These are phyloP conservation scores for Cercis canadensis DNA, from an alignment of 306 rosid genomes.

Conservation along the genomic window DNA sequence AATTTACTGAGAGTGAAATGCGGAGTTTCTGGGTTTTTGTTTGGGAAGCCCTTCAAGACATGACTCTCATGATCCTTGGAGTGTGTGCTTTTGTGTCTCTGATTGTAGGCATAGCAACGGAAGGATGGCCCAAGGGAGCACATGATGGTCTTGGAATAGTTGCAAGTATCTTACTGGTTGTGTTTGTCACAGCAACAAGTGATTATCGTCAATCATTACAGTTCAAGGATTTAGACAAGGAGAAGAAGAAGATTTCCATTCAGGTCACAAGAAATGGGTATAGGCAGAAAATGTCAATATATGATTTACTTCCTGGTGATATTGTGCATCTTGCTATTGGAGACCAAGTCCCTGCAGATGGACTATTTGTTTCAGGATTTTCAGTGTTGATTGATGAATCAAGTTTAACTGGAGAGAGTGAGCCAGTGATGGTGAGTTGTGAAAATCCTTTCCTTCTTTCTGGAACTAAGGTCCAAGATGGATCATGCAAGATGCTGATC, in stretches of 20 bases:
- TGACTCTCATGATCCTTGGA: conserved; percentile 96
- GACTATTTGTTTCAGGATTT: conserved; percentile 85
- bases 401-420: conserved; percentile 97
- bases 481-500: conserved; percentile 89
- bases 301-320: conserved; percentile 94
- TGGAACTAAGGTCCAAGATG: conserved; percentile 95
- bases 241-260: conserved; percentile 85
- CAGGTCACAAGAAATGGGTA: conserved; percentile 90
- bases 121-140: conserved; percentile 95
- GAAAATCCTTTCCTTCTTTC: conserved; percentile 91
- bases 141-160: conserved; percentile 98
- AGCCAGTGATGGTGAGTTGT: conserved; percentile 72
- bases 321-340: conserved; percentile 90
- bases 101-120: conserved; percentile 79
- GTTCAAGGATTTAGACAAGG: conserved; percentile 96
- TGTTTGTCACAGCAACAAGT: conserved; percentile 91
- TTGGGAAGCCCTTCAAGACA: conserved; percentile 98
- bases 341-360: conserved; percentile 95
- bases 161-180: conserved; percentile 92
- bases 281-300: conserved; percentile 93
- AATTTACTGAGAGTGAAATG: conserved; percentile 70
- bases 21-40: conserved; percentile 85
- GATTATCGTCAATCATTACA: conserved; percentile 94
- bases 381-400: conserved; percentile 89
- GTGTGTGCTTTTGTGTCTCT: conserved; percentile 87